Evolutionary conservation across 2,329 filamentous ascomycete species (phyloP).

Genomic region (Monosporascus sp.): DNA sequence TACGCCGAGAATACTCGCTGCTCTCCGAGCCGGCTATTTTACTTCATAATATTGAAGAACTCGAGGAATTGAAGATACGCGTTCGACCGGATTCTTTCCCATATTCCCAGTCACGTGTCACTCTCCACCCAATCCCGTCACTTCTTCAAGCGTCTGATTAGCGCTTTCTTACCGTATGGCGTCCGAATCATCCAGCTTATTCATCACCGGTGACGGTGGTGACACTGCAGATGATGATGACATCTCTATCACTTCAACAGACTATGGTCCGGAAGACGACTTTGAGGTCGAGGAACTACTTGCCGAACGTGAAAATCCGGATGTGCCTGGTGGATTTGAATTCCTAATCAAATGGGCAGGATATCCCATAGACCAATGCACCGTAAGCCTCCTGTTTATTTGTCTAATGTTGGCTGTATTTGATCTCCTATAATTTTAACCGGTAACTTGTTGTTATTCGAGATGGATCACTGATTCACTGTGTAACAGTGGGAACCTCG

Average conservation of each 20-base stretch:
- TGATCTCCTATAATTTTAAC: too few relatives aligned
- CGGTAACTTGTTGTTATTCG: conserved; percentile 18
- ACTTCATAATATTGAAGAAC: too few relatives aligned
- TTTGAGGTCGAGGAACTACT: conserved; percentile 52
- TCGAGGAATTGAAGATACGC: too few relatives aligned
- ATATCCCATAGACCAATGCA: conserved; percentile 51
- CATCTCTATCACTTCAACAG: conserved; percentile 54
- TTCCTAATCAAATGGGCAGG: conserved; percentile 62
- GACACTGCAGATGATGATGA: conserved; percentile 37
- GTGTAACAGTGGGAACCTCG: conserved; percentile 42
- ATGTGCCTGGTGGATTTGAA: conserved; percentile 22
- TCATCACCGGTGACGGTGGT: conserved; percentile 2
- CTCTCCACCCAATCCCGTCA: too few relatives aligned
- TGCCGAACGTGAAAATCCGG: conserved; percentile 32
- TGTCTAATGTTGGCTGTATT: not conserved
- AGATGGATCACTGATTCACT: conserved; percentile 37
- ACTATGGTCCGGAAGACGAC: conserved; percentile 35
- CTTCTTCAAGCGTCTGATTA: not conserved
- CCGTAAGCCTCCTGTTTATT: conserved; percentile 24
- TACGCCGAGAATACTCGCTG: too few relatives aligned
- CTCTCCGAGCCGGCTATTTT: too few relatives aligned
- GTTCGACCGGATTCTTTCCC: too few relatives aligned
- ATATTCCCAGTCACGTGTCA: too few relatives aligned
- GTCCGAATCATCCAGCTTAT: conserved; percentile 1
- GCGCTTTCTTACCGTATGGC: conserved; percentile 5